Base-by-base conservation (phyloP, 139 green algal genomes). In the Diplosphaera chodatii region DNA sequence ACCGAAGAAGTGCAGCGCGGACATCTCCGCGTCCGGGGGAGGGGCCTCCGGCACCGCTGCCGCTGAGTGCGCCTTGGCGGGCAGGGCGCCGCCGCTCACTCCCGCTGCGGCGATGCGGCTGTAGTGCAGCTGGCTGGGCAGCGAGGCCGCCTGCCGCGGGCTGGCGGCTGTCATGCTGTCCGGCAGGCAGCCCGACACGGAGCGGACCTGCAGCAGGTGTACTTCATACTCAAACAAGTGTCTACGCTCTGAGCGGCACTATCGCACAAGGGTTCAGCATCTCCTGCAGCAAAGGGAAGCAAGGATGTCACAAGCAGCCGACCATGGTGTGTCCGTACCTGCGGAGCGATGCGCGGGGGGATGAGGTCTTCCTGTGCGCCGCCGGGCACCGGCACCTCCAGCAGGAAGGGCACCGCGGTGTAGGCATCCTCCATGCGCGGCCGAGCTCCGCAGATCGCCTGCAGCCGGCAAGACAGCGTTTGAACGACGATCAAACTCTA, bases 1-100 rank as follows among this genome's bases (percentile, higher is more conserved):
- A 16, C 81, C 87, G 40, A 90, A 93, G 67, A 91, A 91, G 79
- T 93, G 87, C n/a, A 92, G 79, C 40, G 78, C 82, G 59, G 88
- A 29, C 59, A 77, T 59, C 48, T 59, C 48, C 13, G 16, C 48
- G 48, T 59, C 16, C 5, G 70, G 71, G 31, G 64, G 4, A 62
- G 69, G 28, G 23, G 20, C 10, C n/a, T 56, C 29, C 8, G n/a
- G n/a, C 25, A 28, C 64, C 29, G 37, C 56, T 74, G 70, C 40
- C 71, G 71, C 37, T 18, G 48, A 59, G 32, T 73, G 66, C 66
- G 68, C 63, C 37, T 32, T 31, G n/a, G 33, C 31, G 22, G 16
- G 68, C 40, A 37, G 2, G 25, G 31, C 33, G 23, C 41, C 40
- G n/a, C n/a, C n/a, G n/a, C n/a, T n/a, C n/a, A n/a, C n/a, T n/a